Conservation (phyloP, 2,329 filamentous ascomycete genomes). For the Alternaria hordeiaustralica region DNA sequence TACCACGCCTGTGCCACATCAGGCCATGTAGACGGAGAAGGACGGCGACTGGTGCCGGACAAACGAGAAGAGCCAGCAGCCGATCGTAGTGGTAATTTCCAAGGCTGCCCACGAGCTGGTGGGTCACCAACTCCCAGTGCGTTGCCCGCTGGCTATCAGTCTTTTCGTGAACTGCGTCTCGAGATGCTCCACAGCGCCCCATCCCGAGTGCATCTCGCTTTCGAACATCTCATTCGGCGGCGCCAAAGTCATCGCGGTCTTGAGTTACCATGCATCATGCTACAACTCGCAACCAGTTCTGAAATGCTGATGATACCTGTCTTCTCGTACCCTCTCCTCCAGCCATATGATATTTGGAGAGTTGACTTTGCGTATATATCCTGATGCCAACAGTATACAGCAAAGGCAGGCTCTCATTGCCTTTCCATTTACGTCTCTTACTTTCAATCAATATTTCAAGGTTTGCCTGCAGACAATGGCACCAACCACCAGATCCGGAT, state of each 20-base stretch:
- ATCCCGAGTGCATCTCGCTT: background rate
- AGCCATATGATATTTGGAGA: background rate
- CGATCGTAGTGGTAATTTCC: background rate
- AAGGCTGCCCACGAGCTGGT: background rate
- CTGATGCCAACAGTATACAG: background rate
- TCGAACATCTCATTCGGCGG: background rate
- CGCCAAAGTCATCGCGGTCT: background rate
- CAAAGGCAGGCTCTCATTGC: background rate
- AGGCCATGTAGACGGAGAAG: background rate
- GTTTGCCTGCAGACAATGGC: background rate
- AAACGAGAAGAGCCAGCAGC: background rate
- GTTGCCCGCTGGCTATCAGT: background rate
- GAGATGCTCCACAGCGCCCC: background rate
- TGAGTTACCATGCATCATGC: background rate
- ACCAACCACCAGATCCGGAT: background rate
- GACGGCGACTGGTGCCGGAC: background rate
- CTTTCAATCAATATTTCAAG: background rate
- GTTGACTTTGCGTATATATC: background rate
- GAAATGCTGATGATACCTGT: background rate
- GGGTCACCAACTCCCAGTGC: background rate
- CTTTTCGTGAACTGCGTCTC: background rate
- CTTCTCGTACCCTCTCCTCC: background rate
- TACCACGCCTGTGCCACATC: background rate
- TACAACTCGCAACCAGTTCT: background rate
- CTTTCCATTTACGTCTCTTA: background rate